phyloP scores from a whole-genome alignment of 2,329 filamentous ascomycete genomes.

The Fusarium keratoplasticum region DNA sequence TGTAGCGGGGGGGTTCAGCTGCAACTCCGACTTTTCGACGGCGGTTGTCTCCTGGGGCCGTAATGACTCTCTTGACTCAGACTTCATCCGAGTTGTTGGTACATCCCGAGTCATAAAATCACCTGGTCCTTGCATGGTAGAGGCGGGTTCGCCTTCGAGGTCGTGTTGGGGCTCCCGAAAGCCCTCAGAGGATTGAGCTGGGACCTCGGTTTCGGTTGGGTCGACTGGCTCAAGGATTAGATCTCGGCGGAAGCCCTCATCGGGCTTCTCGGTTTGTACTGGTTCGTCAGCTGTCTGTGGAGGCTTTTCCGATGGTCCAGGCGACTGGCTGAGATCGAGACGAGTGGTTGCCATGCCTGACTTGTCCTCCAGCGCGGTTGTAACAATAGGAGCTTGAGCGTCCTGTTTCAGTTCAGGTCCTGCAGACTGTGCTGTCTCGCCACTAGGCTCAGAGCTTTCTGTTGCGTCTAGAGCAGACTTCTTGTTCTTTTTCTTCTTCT shows the following conservation, averaged over 20 bases:
- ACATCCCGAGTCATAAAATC: background rate
- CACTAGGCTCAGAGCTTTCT: background rate
- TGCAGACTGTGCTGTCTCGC: background rate
- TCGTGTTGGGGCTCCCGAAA: background rate
- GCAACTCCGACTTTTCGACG: background rate
- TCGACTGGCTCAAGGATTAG: background rate
- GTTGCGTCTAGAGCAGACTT: background rate
- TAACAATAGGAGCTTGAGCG: background rate
- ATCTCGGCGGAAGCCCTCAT: background rate
- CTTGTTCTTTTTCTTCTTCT: slow-evolving; percentile 9
- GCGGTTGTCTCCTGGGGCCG: background rate
- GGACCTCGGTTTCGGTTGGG: background rate
- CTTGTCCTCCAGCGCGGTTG: background rate
- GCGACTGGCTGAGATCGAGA: background rate
- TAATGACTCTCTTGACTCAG: background rate
- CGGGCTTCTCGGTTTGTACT: background rate
- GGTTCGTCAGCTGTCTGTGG: background rate
- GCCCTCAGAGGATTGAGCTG: background rate
- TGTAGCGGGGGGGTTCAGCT: background rate
- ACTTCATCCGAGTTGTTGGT: background rate
- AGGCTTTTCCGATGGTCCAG: background rate
- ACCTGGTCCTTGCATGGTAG: background rate
- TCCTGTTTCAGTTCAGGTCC: background rate
- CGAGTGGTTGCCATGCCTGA: background rate
- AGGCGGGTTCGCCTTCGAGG: background rate